Evolutionary conservation across 768 basidiomycete genomes (phyloP), one percentile per base, ranked within the genome.

Genomic region (Amanita brunnescens): DNA sequence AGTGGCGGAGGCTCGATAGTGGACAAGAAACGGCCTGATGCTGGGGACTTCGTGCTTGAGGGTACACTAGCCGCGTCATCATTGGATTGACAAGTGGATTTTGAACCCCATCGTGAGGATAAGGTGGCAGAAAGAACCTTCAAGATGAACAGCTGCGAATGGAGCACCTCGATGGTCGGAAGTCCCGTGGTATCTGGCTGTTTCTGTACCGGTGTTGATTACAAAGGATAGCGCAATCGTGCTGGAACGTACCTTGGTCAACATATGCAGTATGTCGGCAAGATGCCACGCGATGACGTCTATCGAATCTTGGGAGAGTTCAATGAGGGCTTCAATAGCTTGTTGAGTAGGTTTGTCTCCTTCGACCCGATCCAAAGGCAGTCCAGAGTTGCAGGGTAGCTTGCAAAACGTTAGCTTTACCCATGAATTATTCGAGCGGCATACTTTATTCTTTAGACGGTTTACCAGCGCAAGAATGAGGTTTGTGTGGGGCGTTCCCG

Each of bases 381-480:
- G 71, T 16, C 92, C 92, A 29, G 92, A 92, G 67, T 90, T 77
- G 61, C 81, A 84, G 49, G 92, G 93, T 7, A 96, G 76, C 93
- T 96, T 33, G 59, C 23, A 35, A 9, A 29, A 39, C 44, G 35
- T 53, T 46, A 33, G 30, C 61, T 57, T 26, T 13, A 37, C 23
- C 32, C 1, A 5, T 24, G 3, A 21, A 12, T 13, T 20, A 37
- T 33, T 18, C 34, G 12, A 34, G 43, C 16, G 18, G 59, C 71
- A 35, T 48, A 87, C 91, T 79, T 90, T 92, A 66, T 81, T 78
- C 68, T 83, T 86, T 61, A 94, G 68, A 60, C 91, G 76, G 59
- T 80, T 83, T 32, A 94, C 87, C 55, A 94, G 70, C 6, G 82
- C 83, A 56, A 83, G 78, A 30, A 93, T 82, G 48, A 90, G 80